Percentiles rank a stretch among this genome's conserved stretches.
Conservation (phyloP, 1,139 yeast genomes). For the Hansenula anomala region DNA sequence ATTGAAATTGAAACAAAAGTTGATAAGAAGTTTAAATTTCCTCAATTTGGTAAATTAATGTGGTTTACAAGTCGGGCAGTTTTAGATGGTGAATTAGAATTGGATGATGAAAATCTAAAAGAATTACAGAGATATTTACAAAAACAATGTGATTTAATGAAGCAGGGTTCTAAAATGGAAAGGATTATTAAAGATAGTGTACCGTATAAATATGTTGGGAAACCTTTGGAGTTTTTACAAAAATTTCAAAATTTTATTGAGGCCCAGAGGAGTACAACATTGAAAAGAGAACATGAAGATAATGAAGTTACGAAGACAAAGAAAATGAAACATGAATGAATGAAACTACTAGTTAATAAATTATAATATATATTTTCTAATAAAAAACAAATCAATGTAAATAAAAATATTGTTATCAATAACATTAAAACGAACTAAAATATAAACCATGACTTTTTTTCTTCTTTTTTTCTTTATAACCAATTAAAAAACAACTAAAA, state of each 20-base stretch:
- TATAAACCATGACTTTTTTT: not conserved
- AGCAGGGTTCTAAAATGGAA: constrained; percentile 18
- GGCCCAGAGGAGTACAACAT: no score
- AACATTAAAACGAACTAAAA: not conserved
- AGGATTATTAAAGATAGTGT: constrained; percentile 8
- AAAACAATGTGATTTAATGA: constrained; percentile 1
- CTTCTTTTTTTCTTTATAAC: not conserved
- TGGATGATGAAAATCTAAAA: constrained; percentile 5
- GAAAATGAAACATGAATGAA: no score
- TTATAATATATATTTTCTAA: not conserved
- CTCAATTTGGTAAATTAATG: constrained; percentile 64
- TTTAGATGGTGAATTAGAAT: constrained; percentile 3
- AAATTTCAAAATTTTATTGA: constrained; percentile 7
- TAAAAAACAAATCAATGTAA: no score
- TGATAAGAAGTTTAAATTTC: constrained; percentile 72
- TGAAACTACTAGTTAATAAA: no score
- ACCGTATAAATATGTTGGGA: constrained; percentile 15
- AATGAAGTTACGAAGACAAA: no score
- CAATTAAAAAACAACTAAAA: no score
- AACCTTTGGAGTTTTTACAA: constrained; percentile 7
- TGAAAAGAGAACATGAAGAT: no score
- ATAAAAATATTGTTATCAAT: no score
- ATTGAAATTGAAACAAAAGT: constrained; percentile 70
- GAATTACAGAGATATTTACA: not conserved
- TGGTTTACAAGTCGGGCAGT: constrained; percentile 40